A percentile compares a stretch with the other conserved stretches of the same genome.
These are phyloP conservation scores for Stephania japonica DNA, from an alignment of 164 flowering plant species.

Conservation along the genomic window DNA sequence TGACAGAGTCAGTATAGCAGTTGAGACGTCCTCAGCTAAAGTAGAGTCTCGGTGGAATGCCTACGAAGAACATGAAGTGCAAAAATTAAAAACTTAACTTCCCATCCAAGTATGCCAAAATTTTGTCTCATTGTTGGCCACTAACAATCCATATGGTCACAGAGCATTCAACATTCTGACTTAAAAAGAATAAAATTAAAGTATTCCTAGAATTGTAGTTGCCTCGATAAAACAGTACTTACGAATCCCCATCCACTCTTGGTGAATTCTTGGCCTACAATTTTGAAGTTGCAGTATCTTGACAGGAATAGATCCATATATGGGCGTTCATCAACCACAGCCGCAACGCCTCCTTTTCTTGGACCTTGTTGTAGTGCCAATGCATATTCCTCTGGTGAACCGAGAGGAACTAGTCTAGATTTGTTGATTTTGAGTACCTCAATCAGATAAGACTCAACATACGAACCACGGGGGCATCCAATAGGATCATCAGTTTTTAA, in stretches of 20 bases:
- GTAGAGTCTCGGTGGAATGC: slow-evolving; percentile 87
- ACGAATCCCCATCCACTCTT: slow-evolving; percentile 63
- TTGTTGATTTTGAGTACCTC: slow-evolving; percentile 35
- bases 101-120: neutral
- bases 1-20: slow-evolving; percentile 65
- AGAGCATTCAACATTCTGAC: neutral
- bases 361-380: slow-evolving; percentile 24
- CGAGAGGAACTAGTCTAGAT: slow-evolving; percentile 45
- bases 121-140: too few species aligned
- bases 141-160: neutral
- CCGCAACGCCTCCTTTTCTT: slow-evolving; percentile 40
- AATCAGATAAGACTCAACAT: slow-evolving; percentile 32
- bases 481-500: slow-evolving; percentile 30
- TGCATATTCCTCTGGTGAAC: slow-evolving; percentile 39
- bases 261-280: slow-evolving; percentile 46
- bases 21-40: slow-evolving; percentile 70
- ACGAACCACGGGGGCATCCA: slow-evolving; percentile 57
- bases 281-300: slow-evolving; percentile 34
- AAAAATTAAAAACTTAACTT: neutral
- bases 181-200: neutral
- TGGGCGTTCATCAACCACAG: slow-evolving; percentile 49
- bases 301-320: slow-evolving; percentile 50
- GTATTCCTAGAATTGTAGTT: neutral
- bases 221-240: slow-evolving; percentile 22
- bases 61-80: slow-evolving; percentile 27